These are phyloP conservation scores for Gaertneriomyces sp. DNA, from an alignment of 192 early-diverging fungal species.

Conservation along the genomic window DNA sequence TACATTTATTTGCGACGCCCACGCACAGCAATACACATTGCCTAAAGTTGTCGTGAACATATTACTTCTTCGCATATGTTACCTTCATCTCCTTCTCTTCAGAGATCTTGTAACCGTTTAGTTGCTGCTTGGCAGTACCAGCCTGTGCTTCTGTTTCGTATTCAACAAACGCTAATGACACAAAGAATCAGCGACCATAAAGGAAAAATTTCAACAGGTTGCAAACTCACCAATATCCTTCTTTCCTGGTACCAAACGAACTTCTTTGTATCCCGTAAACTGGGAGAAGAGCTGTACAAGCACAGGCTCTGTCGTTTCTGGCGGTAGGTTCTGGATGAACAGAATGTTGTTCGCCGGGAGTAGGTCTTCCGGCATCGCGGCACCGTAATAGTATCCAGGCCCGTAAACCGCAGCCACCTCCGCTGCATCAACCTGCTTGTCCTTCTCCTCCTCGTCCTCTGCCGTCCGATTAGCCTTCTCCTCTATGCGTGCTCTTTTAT, in stretches of 20 bases:
- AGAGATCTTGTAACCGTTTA: constrained; percentile 62
- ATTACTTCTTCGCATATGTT: constrained; percentile 74
- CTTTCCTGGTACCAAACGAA: constrained; percentile 87
- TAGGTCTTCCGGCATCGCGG: constrained; percentile 60
- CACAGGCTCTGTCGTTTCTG: constrained; percentile 61
- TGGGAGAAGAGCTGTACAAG: constrained; percentile 72
- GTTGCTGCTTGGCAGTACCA: constrained; percentile 69
- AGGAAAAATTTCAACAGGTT: neutral
- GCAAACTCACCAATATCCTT: constrained; percentile 65
- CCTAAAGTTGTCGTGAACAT: neutral
- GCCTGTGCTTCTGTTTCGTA: constrained; percentile 84
- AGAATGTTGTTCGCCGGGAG: constrained; percentile 90
- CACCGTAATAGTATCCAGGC: constrained; percentile 21
- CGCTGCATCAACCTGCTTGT: constrained; percentile 18
- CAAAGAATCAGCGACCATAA: neutral
- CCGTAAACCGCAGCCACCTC: constrained; percentile 25
- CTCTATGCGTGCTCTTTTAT: constrained; percentile 54
- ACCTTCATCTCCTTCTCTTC: constrained; percentile 74
- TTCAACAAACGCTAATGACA: constrained; percentile 82
- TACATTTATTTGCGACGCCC: too few species aligned
- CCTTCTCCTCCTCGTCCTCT: neutral
- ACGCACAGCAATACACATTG: too few species aligned
- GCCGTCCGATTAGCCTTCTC: constrained; percentile 54
- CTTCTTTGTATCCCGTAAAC: constrained; percentile 91
- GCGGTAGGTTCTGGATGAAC: constrained; percentile 85